These are phyloP conservation scores for Penicillium sp. DNA, from an alignment of 2,329 filamentous ascomycete species.

Conservation along the genomic window DNA sequence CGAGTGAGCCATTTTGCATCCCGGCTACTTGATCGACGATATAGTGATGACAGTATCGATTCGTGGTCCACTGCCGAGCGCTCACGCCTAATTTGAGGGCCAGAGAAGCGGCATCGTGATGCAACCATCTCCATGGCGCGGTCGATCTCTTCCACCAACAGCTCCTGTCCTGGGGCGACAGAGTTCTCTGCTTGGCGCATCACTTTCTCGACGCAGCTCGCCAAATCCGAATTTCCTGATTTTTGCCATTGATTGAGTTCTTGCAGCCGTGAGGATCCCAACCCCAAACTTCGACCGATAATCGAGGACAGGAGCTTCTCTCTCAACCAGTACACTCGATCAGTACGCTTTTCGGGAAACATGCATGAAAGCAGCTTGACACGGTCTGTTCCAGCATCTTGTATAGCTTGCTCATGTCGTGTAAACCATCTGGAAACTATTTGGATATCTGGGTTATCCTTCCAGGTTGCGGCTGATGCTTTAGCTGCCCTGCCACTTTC, in stretches of 20 bases:
- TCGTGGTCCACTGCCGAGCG: constrained; percentile 44
- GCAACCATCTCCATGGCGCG: constrained; percentile 66
- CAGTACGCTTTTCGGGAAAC: constrained; percentile 73
- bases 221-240: constrained; percentile 67
- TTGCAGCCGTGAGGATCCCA: constrained; percentile 62
- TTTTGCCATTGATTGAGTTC: constrained; percentile 66
- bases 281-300: constrained; percentile 66
- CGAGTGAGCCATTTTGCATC: constrained; percentile 89
- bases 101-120: constrained; percentile 70
- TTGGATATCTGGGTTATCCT: constrained; percentile 40
- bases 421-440: constrained; percentile 69
- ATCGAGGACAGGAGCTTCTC: constrained; percentile 62
- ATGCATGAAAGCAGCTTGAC: constrained; percentile 73
- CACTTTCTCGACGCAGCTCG: constrained; percentile 68
- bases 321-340: constrained; percentile 75
- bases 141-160: constrained; percentile 76
- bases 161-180: constrained; percentile 40
- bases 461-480: constrained; percentile 31
- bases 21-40: constrained; percentile 61
- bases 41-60: constrained; percentile 57
- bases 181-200: constrained; percentile 60
- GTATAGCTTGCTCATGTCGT: constrained; percentile 60
- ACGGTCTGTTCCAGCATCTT: constrained; percentile 58
- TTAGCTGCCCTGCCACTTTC: constrained; percentile 52
- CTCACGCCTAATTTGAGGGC: constrained; percentile 57